Percentiles rank a stretch among this genome's conserved stretches.
Evolutionary conservation across 257 asterid genomes (phyloP).

Genomic region (Forsythia suspensa): DNA sequence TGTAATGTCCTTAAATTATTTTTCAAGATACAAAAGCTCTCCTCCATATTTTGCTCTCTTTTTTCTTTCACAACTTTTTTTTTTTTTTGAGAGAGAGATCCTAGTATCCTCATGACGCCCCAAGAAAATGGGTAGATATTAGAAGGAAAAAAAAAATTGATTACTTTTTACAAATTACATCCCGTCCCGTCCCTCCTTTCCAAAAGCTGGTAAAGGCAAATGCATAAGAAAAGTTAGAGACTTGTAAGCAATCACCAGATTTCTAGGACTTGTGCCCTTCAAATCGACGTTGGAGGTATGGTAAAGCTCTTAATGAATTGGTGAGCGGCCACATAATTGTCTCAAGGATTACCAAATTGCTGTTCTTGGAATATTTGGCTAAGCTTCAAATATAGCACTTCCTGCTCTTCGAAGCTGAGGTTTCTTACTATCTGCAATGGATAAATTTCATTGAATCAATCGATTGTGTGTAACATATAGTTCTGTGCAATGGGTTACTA

Average conservation of each 20-base stretch:
- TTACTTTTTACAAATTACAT: background rate
- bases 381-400: constrained; percentile 48
- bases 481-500: constrained; percentile 1
- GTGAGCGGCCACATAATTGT: background rate
- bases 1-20: background rate
- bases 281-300: background rate
- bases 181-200: background rate
- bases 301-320: constrained; percentile 11
- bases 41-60: background rate
- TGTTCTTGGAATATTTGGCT: constrained; percentile 51
- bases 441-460: background rate
- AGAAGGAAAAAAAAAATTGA: background rate
- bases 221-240: background rate
- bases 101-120: background rate
- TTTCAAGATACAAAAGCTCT: background rate
- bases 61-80: background rate
- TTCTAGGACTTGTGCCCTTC: background rate
- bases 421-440: constrained; percentile 52
- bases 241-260: background rate
- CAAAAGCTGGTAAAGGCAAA: background rate
- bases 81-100: background rate
- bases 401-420: constrained; percentile 64
- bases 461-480: background rate
- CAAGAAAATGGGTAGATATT: background rate
- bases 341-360: constrained; percentile 28